Conservation (phyloP, 129 eudicot genomes). For the Flaveria bidentis region DNA sequence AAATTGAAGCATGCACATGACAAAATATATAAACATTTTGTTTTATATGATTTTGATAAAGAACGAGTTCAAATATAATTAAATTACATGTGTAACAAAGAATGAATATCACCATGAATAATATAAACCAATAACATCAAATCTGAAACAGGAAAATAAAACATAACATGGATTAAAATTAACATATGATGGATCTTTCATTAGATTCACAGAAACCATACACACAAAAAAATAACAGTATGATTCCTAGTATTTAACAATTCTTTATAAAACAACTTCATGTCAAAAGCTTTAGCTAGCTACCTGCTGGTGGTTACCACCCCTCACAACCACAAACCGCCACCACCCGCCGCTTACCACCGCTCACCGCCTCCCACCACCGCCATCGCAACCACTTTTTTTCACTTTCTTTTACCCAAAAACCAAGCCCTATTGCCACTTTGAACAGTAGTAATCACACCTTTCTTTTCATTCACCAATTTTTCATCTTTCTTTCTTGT, state of each 20-base stretch:
- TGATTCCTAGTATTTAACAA: conserved; percentile 29
- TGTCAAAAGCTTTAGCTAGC: conserved; percentile 43
- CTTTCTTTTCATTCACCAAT: conserved; percentile 32
- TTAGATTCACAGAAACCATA: conserved; percentile 45
- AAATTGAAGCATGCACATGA: conserved; percentile 15
- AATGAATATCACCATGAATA: too few relatives aligned
- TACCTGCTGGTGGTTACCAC: conserved; percentile 23
- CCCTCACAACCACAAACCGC: background rate
- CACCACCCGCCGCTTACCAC: background rate
- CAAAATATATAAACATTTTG: conserved; percentile 13
- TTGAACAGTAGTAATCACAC: conserved; percentile 40
- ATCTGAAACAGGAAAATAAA: background rate
- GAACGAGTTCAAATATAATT: too few relatives aligned
- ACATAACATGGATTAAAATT: conserved; percentile 19
- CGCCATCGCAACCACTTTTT: background rate
- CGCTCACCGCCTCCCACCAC: background rate
- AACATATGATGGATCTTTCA: conserved; percentile 40
- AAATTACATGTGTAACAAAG: too few relatives aligned
- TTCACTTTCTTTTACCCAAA: conserved; percentile 42
- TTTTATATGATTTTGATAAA: background rate
- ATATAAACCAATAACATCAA: background rate
- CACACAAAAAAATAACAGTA: conserved; percentile 45
- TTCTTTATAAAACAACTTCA: conserved; percentile 37
- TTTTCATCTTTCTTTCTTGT: conserved; percentile 30
- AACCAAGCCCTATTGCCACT: conserved; percentile 51